These are phyloP conservation scores for Astragalus glycyphyllos DNA, from an alignment of 306 rosid species.

Conservation along the genomic window DNA sequence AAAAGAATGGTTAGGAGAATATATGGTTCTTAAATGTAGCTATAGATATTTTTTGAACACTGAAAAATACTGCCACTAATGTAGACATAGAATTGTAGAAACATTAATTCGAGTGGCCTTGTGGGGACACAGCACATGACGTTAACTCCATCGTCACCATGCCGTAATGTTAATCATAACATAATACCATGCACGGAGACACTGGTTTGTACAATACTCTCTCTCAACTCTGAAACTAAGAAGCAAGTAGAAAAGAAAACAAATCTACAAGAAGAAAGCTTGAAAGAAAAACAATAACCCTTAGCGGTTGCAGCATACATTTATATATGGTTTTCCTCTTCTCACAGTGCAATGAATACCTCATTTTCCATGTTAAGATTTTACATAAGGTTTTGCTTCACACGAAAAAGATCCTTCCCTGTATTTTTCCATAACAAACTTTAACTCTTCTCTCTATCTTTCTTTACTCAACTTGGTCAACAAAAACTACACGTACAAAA, in stretches of 20 bases:
- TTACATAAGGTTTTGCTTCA: constrained; percentile 59
- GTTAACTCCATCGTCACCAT: constrained; percentile 46
- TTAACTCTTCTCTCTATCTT: neutral
- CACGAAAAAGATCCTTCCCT: constrained; percentile 74
- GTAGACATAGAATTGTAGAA: too few relatives aligned
- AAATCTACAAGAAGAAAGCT: neutral
- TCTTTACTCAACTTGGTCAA: constrained; percentile 11
- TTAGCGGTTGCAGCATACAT: constrained; percentile 17
- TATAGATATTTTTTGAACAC: too few relatives aligned
- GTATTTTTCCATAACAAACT: constrained; percentile 51
- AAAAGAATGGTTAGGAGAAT: too few relatives aligned
- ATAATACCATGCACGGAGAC: constrained; percentile 38
- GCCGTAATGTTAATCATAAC: neutral
- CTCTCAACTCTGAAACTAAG: constrained; percentile 24
- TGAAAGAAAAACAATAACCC: constrained; percentile 28
- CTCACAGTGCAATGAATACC: constrained; percentile 42
- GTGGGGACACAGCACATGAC: constrained; percentile 51
- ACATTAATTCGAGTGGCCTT: constrained; percentile 16
- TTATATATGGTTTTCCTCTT: constrained; percentile 4
- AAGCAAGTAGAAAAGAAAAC: neutral
- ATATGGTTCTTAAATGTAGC: too few relatives aligned
- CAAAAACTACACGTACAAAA: constrained; percentile 51
- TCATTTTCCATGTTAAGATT: constrained; percentile 64
- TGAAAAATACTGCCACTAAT: too few relatives aligned
- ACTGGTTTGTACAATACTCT: neutral